phyloP scores from a whole-genome alignment of 2,329 filamentous ascomycete genomes.

The Colletotrichum higginsianum region DNA sequence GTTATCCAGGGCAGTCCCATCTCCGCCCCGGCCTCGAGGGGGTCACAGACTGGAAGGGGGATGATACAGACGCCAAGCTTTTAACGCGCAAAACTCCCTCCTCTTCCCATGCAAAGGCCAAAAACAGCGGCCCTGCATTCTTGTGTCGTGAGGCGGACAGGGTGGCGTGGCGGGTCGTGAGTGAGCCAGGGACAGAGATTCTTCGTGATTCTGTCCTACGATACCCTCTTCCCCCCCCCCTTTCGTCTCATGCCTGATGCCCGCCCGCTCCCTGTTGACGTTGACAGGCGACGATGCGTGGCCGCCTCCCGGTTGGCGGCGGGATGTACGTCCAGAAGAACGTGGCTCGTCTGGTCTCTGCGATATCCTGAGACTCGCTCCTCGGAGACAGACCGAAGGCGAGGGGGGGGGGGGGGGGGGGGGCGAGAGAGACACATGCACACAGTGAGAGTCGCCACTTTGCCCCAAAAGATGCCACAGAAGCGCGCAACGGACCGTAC shows the following conservation, averaged over 20 bases:
- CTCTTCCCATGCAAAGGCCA: conserved; percentile 5
- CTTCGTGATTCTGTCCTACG: not conserved
- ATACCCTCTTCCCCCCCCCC: not conserved
- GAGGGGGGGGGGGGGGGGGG: not conserved
- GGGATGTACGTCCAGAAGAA: conserved; percentile 2
- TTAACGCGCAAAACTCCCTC: conserved; percentile 12
- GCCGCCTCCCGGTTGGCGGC: conserved; percentile 11
- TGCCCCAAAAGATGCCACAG: conserved; percentile 23
- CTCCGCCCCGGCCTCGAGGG: conserved; percentile 27
- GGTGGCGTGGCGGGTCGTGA: not conserved
- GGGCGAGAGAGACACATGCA: too few relatives aligned
- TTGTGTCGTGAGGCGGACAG: not conserved
- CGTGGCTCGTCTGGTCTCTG: conserved; percentile 31
- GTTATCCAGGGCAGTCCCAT: conserved; percentile 24
- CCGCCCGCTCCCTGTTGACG: conserved; percentile 27
- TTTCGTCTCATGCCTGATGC: conserved; percentile 37
- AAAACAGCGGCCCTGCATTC: not conserved
- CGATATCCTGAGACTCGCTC: conserved; percentile 7
- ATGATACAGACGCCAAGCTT: conserved; percentile 39
- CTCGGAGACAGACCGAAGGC: conserved; percentile 33
- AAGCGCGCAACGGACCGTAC: conserved; percentile 8
- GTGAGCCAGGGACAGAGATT: too few relatives aligned
- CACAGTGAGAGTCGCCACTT: conserved; percentile 6
- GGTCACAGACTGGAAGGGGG: conserved; percentile 33
- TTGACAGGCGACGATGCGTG: conserved; percentile 33